Base-by-base conservation (phyloP, 1,139 yeast genomes). In the Nakaseomyces bracarensis region DNA sequence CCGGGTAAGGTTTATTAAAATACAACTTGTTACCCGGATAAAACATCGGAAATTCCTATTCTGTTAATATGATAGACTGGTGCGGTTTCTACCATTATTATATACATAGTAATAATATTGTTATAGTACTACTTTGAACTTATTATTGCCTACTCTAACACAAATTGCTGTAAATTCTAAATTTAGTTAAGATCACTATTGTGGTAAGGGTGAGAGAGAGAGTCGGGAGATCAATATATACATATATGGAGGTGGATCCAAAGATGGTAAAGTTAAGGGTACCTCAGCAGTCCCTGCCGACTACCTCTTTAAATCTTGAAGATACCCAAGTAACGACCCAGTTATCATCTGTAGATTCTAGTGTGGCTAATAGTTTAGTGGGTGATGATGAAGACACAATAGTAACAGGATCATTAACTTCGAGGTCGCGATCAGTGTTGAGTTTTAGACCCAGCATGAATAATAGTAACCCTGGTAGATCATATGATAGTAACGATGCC, bases 291-390 rank as follows among this genome's bases (percentile, higher is more conserved):
- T 33, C 36, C 5, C 26, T n/a, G 18, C 36, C 80, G 77, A 53
- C 85, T 78, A 53, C 82, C 11, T 42, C 38, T 25, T 31, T 39
- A 11, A 39, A 39, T 33, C n/a, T 35, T 21, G 29, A 23, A 15
- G 14, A 15, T 15, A 23, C 29, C 4, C 22, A 20, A 19, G 30
- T 19, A n/a, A 18, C 10, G 7, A 19, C 34, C 7, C 34, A 30
- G 34, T 8, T 18, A 4, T 18, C 34, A 3, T 13, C 22, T 8
- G 11, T 30, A 10, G 22, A 30, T 8, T 26, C 14, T 5, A 15
- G 18, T 13, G 30, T 8, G 14, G 30, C 34, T 13, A 34, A 18
- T 14, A 14, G 18, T 14, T 18, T 3, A 27, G 18, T 27, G 3
- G 5, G 30, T 3, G 25, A 15, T 8, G 38, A 16, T 18, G 14